A percentile compares a stretch with the other conserved stretches of the same genome.
Conservation (phyloP, 257 asterid species). For the Przewalskia tangutica region DNA sequence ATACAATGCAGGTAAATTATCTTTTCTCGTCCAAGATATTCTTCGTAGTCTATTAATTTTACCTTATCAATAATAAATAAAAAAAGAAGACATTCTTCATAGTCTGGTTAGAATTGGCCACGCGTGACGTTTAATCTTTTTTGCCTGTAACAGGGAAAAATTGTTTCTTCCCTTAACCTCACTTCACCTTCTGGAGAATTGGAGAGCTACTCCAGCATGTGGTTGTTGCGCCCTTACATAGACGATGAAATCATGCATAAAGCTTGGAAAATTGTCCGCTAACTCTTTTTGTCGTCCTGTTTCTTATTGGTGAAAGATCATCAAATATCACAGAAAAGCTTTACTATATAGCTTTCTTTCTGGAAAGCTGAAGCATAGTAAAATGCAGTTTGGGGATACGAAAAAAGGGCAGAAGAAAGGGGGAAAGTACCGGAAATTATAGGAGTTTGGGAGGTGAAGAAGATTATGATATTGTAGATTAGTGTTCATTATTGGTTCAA, state of each 20-base stretch:
- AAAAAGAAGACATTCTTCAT: not conserved
- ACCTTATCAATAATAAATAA: no score
- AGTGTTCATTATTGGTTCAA: not conserved
- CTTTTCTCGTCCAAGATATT: not conserved
- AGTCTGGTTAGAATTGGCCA: not conserved
- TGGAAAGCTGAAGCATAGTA: not conserved
- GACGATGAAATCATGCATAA: conserved; percentile 55
- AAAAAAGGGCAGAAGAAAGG: not conserved
- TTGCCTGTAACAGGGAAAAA: conserved; percentile 31
- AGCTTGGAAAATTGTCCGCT: conserved; percentile 53
- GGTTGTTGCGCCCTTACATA: conserved; percentile 73
- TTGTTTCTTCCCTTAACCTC: conserved; percentile 50
- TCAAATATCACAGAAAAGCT: not conserved
- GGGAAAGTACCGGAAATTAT: not conserved
- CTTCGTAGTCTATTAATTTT: rapidly evolving
- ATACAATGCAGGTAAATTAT: conserved; percentile 65
- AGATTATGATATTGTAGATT: not conserved
- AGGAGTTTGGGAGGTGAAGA: no score
- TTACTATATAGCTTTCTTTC: not conserved
- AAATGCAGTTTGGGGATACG: not conserved
- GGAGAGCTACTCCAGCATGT: conserved; percentile 75
- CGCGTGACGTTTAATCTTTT: not conserved
- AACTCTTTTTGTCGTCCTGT: not conserved
- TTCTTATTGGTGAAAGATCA: not conserved
- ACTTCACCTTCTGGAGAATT: conserved; percentile 58